Evolutionary conservation across 2,329 filamentous ascomycete genomes (phyloP).

Genomic region (Penicillium janthinellum): DNA sequence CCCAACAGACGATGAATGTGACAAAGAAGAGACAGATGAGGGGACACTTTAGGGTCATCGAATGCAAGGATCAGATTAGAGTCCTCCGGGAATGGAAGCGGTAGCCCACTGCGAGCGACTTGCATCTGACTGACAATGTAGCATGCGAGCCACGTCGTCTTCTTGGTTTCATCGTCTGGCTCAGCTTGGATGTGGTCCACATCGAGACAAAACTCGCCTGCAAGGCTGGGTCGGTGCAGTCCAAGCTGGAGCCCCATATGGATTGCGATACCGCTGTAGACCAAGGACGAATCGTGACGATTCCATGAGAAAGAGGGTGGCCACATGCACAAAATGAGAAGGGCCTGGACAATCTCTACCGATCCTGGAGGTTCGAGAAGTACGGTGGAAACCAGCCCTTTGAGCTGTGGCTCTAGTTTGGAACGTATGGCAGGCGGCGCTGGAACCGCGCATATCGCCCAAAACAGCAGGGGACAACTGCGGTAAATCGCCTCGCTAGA

Average conservation of each 20-base stretch:
- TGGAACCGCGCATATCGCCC: neutral
- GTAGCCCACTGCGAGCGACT: neutral
- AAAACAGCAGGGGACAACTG: neutral
- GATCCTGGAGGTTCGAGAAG: neutral
- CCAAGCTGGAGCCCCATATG: neutral
- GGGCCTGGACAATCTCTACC: neutral
- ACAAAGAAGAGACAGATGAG: neutral
- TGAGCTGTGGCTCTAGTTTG: neutral
- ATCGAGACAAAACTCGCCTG: neutral
- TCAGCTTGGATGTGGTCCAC: neutral
- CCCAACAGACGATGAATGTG: neutral
- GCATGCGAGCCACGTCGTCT: neutral
- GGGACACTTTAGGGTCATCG: neutral
- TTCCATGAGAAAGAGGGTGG: neutral
- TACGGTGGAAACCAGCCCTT: neutral
- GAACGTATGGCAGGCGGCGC: neutral
- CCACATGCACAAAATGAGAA: neutral
- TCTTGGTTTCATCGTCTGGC: neutral
- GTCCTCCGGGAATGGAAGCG: neutral
- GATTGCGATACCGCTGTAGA: neutral
- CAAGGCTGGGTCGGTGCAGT: neutral
- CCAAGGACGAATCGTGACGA: neutral
- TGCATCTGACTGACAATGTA: neutral
- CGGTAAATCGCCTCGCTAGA: neutral
- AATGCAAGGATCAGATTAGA: neutral